Evolutionary conservation across 2,329 filamentous ascomycete species (phyloP).

Genomic region (Alternaria alternata): DNA sequence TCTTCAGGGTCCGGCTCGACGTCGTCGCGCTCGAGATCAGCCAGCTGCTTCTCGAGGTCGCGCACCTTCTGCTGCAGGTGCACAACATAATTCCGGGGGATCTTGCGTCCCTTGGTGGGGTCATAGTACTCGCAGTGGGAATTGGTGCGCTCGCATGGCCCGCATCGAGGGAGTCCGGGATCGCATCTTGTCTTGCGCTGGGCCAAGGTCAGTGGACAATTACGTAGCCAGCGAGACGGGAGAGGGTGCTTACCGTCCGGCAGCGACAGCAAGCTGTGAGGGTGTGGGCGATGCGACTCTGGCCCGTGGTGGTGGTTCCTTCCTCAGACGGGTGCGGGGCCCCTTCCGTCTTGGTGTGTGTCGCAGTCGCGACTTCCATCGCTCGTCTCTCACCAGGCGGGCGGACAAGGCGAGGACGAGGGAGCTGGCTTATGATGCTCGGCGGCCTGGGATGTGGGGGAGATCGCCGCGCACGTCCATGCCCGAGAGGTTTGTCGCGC

Average conservation of each 20-base stretch:
- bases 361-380: slow-evolving; percentile 36
- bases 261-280: slow-evolving; percentile 82
- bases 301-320: slow-evolving; percentile 31
- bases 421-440: slow-evolving; percentile 18
- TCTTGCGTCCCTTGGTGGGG: slow-evolving; percentile 82
- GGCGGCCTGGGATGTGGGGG: slow-evolving; percentile 26
- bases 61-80: slow-evolving; percentile 87
- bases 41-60: slow-evolving; percentile 81
- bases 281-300: slow-evolving; percentile 74
- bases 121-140: slow-evolving; percentile 96
- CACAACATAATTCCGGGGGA: slow-evolving; percentile 91
- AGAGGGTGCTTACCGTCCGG: slow-evolving; percentile 67
- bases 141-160: slow-evolving; percentile 90
- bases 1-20: slow-evolving; percentile 78
- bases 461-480: slow-evolving; percentile 33
- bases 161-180: slow-evolving; percentile 86
- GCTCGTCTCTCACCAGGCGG: slow-evolving; percentile 21
- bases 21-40: slow-evolving; percentile 77
- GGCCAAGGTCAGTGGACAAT: slow-evolving; percentile 18
- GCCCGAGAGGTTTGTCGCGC: slow-evolving; percentile 25
- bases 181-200: slow-evolving; percentile 97
- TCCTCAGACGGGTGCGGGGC: slow-evolving; percentile 33
- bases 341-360: slow-evolving; percentile 29
- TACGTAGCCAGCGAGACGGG: not conserved
- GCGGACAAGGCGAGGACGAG: slow-evolving; percentile 6